phyloP scores from a whole-genome alignment of 148 eudicot species.

The Oxyria digyna region DNA sequence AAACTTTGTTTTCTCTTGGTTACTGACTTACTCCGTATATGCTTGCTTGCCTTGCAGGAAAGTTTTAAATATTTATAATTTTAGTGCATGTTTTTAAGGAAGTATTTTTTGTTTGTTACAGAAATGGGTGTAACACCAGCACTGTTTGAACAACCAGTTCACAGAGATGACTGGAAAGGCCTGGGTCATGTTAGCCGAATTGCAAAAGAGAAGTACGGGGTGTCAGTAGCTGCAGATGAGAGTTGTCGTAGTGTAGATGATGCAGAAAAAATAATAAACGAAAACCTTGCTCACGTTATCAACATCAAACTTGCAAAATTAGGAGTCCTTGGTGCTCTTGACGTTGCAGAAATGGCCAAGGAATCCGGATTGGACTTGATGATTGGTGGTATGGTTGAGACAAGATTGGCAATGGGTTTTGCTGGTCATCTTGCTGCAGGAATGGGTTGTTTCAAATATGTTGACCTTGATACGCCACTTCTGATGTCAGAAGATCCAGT shows the following conservation, averaged over 20 bases:
- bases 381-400: constrained; percentile 99
- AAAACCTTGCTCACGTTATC: constrained; percentile 63
- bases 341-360: constrained; percentile 51
- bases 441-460: constrained; percentile 75
- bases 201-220: constrained; percentile 62
- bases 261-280: constrained; percentile 45
- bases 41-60: background rate
- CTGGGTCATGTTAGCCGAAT: constrained; percentile 53
- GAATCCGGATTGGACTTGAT: constrained; percentile 58
- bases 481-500: constrained; percentile 84
- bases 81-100: background rate
- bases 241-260: constrained; percentile 68
- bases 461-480: constrained; percentile 83
- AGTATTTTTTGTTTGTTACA: constrained; percentile 18
- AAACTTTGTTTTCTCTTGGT: background rate
- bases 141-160: constrained; percentile 94
- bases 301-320: constrained; percentile 82
- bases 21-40: background rate
- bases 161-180: constrained; percentile 79
- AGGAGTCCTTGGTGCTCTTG: constrained; percentile 79
- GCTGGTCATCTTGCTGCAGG: constrained; percentile 94
- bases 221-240: constrained; percentile 86
- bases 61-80: background rate
- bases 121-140: constrained; percentile 65
- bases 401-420: constrained; percentile 92